phyloP scores from a whole-genome alignment of 176 grass and related monocot species.

The Hsuehochloa calcarea region DNA sequence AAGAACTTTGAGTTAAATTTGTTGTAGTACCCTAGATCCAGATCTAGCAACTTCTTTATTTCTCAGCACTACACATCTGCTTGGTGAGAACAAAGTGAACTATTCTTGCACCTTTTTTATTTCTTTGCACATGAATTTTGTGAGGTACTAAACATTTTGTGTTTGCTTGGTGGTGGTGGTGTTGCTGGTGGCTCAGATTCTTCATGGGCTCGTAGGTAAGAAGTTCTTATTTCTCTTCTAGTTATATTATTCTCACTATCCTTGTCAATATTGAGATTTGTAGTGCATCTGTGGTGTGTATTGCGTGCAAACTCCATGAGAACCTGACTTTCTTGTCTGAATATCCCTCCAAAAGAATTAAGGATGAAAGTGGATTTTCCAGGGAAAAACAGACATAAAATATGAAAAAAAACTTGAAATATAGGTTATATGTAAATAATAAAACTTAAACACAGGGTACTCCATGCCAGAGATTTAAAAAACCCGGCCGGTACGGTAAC shows the following conservation, averaged over 20 bases:
- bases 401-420: not conserved
- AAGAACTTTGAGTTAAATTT: not conserved
- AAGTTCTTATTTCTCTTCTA: not conserved
- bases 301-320: not conserved
- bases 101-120: not conserved
- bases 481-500: no score
- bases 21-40: not conserved
- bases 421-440: not conserved
- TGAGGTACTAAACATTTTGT: constrained; percentile 23
- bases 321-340: not conserved
- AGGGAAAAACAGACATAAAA: not conserved
- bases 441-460: not conserved
- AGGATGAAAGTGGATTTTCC: not conserved
- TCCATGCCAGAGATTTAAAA: no score
- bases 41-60: not conserved
- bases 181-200: constrained; percentile 24
- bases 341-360: not conserved
- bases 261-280: not conserved
- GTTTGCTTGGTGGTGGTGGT: not conserved
- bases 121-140: not conserved
- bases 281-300: not conserved
- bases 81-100: not conserved
- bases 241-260: not conserved
- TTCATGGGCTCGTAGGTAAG: constrained; percentile 50
- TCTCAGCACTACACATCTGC: not conserved